Conservation (phyloP, 1,139 yeast genomes). For the Yamadazyma triangularis region DNA sequence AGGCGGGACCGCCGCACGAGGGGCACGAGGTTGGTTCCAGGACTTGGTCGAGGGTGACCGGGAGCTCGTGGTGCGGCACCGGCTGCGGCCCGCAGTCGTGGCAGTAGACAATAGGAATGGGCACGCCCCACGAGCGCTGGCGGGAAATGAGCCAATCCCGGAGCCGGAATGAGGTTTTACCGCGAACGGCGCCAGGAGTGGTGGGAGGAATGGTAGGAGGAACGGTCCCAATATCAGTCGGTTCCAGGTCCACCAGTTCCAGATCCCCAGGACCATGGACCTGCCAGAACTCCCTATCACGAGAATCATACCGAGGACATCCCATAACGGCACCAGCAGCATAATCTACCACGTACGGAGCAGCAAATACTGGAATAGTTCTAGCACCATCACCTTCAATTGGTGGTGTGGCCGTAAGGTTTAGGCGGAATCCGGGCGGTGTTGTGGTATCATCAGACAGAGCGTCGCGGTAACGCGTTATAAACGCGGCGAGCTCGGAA, state of each 20-base stretch:
- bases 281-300: conserved; percentile 81
- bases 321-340: conserved; percentile 98
- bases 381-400: too few relatives aligned
- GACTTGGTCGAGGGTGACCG: conserved; percentile 72
- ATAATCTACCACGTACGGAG: conserved; percentile 86
- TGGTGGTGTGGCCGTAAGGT: conserved; percentile 57
- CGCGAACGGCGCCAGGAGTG: conserved; percentile 52
- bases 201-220: conserved; percentile 42
- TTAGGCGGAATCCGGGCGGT: conserved; percentile 54
- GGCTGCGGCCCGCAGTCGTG: conserved; percentile 81
- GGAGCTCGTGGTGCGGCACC: conserved; percentile 81
- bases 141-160: conserved; percentile 94
- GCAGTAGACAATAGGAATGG: conserved; percentile 92
- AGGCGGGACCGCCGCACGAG: conserved; percentile 65
- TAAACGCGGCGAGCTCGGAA: conserved; percentile 39
- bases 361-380: conserved; percentile 74
- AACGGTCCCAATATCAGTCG: conserved; percentile 46
- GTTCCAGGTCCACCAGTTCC: conserved; percentile 20
- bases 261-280: conserved; percentile 56
- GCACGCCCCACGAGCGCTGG: conserved; percentile 98
- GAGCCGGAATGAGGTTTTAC: conserved; percentile 54
- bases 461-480: too few relatives aligned
- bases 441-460: conserved; percentile 26
- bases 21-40: conserved; percentile 68
- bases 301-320: conserved; percentile 86